These are phyloP conservation scores for Nepenthes mirabilis DNA, from an alignment of 148 eudicot species.

Conservation along the genomic window DNA sequence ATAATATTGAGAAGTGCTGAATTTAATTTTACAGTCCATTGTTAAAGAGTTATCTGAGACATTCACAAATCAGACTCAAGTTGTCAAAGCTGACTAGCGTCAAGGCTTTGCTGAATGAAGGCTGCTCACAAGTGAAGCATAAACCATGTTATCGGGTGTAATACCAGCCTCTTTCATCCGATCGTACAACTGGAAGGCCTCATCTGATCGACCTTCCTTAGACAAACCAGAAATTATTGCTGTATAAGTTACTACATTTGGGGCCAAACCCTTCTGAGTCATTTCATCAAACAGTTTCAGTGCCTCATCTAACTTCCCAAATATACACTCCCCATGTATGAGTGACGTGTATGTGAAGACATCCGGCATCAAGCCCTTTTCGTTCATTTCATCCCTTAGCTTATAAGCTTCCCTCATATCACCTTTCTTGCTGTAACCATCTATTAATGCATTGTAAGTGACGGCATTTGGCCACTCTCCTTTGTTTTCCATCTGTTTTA, in stretches of 20 bases:
- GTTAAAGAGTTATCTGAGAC: no score
- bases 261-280: conserved; percentile 28
- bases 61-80: no score
- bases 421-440: conserved; percentile 64
- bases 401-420: conserved; percentile 47
- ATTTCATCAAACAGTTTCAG: conserved; percentile 49
- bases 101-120: conserved; percentile 33
- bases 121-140: conserved; percentile 61
- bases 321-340: conserved; percentile 59
- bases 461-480: conserved; percentile 47
- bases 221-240: conserved; percentile 66
- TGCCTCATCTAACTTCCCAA: conserved; percentile 54
- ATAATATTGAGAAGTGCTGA: no score
- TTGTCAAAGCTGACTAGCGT: neutral
- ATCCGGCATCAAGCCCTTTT: conserved; percentile 47
- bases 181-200: conserved; percentile 71
- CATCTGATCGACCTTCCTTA: conserved; percentile 62
- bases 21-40: no score
- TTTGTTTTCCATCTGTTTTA: conserved; percentile 48
- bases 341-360: conserved; percentile 59
- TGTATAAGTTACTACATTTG: conserved; percentile 52
- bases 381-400: conserved; percentile 48
- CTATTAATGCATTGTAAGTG: conserved; percentile 65
- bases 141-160: conserved; percentile 52
- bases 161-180: conserved; percentile 68